These are phyloP conservation scores for Pseudophaeomoniella oleicola DNA, from an alignment of 2,329 filamentous ascomycete species.

Conservation along the genomic window DNA sequence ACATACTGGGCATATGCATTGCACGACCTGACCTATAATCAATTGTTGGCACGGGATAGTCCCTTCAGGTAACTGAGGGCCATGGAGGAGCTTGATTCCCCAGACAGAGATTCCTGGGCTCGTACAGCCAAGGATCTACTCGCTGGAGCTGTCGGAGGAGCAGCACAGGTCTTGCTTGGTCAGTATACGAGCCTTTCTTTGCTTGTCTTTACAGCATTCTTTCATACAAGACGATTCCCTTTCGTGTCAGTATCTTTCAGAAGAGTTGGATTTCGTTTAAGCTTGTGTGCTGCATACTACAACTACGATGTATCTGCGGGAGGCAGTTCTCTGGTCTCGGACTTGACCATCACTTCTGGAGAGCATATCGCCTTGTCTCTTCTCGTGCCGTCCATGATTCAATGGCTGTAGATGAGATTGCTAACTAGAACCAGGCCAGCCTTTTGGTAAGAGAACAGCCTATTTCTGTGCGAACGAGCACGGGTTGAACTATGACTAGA, in stretches of 20 bases:
- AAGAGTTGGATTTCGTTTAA: no score
- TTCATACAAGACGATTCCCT: no score
- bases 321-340: no score
- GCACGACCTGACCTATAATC: no score
- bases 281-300: no score
- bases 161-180: slow-evolving; percentile 92
- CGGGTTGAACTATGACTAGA: slow-evolving; percentile 41
- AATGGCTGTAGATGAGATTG: no score
- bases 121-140: slow-evolving; percentile 79
- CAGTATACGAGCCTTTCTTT: slow-evolving; percentile 23
- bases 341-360: no score
- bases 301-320: no score
- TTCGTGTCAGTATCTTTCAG: no score
- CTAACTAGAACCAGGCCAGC: slow-evolving; percentile 36
- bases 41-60: not conserved
- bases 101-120: slow-evolving; percentile 24
- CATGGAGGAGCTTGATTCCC: slow-evolving; percentile 3
- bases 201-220: slow-evolving; percentile 2
- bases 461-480: slow-evolving; percentile 6
- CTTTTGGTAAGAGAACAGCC: slow-evolving; percentile 40
- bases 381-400: no score
- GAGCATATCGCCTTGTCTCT: no score
- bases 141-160: slow-evolving; percentile 76
- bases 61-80: not conserved
- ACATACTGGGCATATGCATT: no score